These are phyloP conservation scores for Fusarium falciforme DNA, from an alignment of 2,329 filamentous ascomycete genomes.

Conservation along the genomic window DNA sequence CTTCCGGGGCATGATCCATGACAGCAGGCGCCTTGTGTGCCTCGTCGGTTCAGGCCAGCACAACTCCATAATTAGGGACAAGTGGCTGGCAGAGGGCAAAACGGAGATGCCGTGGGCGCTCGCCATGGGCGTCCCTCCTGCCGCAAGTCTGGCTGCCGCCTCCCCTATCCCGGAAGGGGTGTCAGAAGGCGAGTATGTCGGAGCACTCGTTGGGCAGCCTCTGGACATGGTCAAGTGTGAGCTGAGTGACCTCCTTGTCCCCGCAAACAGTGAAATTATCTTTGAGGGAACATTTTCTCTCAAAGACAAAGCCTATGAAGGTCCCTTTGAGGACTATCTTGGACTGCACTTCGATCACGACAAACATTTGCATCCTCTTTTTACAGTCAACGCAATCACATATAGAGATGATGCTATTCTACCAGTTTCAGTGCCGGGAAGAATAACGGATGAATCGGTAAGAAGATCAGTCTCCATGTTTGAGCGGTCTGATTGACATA, in stretches of 20 bases:
- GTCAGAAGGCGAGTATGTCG: slow-evolving; percentile 60
- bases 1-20: slow-evolving; percentile 59
- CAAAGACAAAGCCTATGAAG: slow-evolving; percentile 54
- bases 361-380: slow-evolving; percentile 7
- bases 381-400: slow-evolving; percentile 25
- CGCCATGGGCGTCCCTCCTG: slow-evolving; percentile 61
- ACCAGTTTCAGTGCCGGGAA: slow-evolving; percentile 24
- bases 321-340: slow-evolving; percentile 57
- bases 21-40: slow-evolving; percentile 54
- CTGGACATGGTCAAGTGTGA: slow-evolving; percentile 64
- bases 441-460: slow-evolving; percentile 13
- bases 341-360: slow-evolving; percentile 1
- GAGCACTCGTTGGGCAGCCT: slow-evolving; percentile 56
- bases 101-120: slow-evolving; percentile 59
- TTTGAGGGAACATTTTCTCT: slow-evolving; percentile 56
- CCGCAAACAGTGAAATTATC: slow-evolving; percentile 62
- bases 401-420: slow-evolving; percentile 28
- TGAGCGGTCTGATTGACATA: background rate
- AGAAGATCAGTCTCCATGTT: background rate
- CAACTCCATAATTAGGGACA: slow-evolving; percentile 57
- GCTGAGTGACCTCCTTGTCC: slow-evolving; percentile 59
- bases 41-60: slow-evolving; percentile 60
- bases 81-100: slow-evolving; percentile 58
- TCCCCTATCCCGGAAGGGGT: slow-evolving; percentile 43
- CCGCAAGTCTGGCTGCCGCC: slow-evolving; percentile 55